Base-by-base conservation (phyloP, 257 asterid genomes). In the Solanum stenotomum region DNA sequence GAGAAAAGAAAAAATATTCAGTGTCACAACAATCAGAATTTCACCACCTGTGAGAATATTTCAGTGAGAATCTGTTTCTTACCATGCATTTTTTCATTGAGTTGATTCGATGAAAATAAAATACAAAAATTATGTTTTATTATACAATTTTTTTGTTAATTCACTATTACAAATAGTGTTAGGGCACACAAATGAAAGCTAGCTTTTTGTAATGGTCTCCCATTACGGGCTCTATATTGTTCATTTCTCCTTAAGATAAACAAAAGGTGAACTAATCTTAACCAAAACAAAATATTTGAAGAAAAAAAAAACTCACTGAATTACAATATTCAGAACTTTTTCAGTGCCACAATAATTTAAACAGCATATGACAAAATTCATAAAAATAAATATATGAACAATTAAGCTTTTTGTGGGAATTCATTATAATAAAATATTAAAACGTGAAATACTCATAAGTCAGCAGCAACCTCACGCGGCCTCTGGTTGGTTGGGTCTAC, bases 401-500 rank as follows among this genome's bases (percentile, higher is more conserved):
- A 63, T 63, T 63, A 63, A 61, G 68, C 29, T n/a, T 23, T 61
- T 63, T 61, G 29, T 63, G 70, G 31, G 15, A 63, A n/a, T 63
- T 63, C 31, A 63, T 23, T 59, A 63, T 63, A 23, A 23, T 63
- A 63, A 23, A 37, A 85, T 85, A 18, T 20, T 56, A 84, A 71
- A 87, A 87, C 88, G 61, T 81, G 63, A 34, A 87, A 84, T 78
- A 87, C 88, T 87, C 83, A 84, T 23, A 74, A 86, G 78, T 38
- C 83, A 86, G 22, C 49, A 59, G 87, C 76, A 84, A 88, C 78
- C 63, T 25, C 65, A 82, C 89, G 87, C 46, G 61, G 38, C 78
- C 84, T 44, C 89, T 87, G 87, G 86, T 88, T 90, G 94, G 94
- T 88, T 72, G 87, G 72, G 90, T 59, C 90, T 87, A 78, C 89